These are phyloP conservation scores for Tremella yokohamensis DNA, from an alignment of 768 basidiomycete genomes.

Conservation along the genomic window DNA sequence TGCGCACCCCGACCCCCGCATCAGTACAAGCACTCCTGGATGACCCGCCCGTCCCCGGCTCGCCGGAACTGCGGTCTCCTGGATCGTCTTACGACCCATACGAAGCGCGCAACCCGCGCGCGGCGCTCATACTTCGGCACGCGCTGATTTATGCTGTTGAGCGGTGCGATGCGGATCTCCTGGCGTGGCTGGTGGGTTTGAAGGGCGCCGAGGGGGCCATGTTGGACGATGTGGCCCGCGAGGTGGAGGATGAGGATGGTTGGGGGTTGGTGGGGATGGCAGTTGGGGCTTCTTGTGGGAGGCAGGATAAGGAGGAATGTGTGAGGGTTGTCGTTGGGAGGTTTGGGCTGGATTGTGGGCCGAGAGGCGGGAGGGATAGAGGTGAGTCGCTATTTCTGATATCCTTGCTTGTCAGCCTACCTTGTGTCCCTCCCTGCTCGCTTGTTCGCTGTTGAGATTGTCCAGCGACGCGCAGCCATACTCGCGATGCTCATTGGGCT, in stretches of 20 bases:
- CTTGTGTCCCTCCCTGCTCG: too few relatives aligned
- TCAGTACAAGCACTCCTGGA: background rate
- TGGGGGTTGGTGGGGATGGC: constrained; percentile 56
- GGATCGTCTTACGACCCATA: too few relatives aligned
- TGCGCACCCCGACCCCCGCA: background rate
- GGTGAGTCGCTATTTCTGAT: constrained; percentile 65
- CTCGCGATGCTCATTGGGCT: too few relatives aligned
- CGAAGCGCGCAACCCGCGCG: background rate
- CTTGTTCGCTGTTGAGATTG: too few relatives aligned
- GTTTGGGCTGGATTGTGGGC: constrained; percentile 37
- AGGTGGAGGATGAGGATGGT: constrained; percentile 76
- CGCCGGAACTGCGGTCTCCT: too few relatives aligned
- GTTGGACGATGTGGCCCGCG: constrained; percentile 35
- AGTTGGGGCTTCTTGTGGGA: constrained; percentile 62
- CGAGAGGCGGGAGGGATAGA: constrained; percentile 52
- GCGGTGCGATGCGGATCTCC: constrained; percentile 31
- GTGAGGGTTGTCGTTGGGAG: constrained; percentile 68
- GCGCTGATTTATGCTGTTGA: constrained; percentile 36
- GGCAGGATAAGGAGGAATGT: constrained; percentile 86
- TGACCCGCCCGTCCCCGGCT: background rate
- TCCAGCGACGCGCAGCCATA: too few relatives aligned
- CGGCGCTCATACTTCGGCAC: constrained; percentile 30
- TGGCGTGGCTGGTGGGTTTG: constrained; percentile 36
- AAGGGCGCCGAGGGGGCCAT: constrained; percentile 31
- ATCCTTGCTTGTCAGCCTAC: too few relatives aligned